Base-by-base conservation (phyloP, 1,284 basidiomycete species). In the Ganoderma multipileum region DNA sequence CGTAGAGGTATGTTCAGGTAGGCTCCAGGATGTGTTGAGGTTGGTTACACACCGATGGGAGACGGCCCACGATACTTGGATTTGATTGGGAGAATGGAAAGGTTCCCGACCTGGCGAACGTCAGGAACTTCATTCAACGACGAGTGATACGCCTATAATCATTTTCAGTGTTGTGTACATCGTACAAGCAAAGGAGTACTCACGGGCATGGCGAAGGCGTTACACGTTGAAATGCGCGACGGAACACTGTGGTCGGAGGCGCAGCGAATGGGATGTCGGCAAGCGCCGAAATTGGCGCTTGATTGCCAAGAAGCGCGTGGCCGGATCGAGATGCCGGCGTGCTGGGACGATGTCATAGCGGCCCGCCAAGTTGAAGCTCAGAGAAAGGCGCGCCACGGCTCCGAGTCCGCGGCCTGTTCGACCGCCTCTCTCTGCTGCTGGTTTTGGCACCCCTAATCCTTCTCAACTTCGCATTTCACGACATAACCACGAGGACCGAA, bases 21-120 rank as follows among this genome's bases (percentile, higher is more conserved):
- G 4, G 16, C 58, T 18, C n/a, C n/a, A n/a, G 23, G 23, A 3
- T n/a, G n/a, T 6, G 58, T 28, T 23, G n/a, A 23, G 23, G 58
- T 18, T 26, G 39, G 23, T 23, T 26, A 63, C 84, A 69, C 73
- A 95, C 96, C 89, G 74, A 91, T 84, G 3, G 95, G 94, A 39
- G 98, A 96, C 69, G 97, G 95, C 18, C 97, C 97, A 68, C 98
- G 91, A 75, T 96, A 89, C 81, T 89, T 93, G 68, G 96, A 96
- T 79, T 90, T 93, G 82, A 99, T 93, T 62, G 98, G 96, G 67
- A 99, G 86, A 76, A 99, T 84, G 65, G 92, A 87, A 81, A 97
- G 91, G 81, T 98, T 98, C 67, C 97, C 98, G 69, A 97, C 91
- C 76, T 91, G 89, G 68, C 94, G 88, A 50, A 90, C 87, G 78